Conservation (phyloP, 768 basidiomycete species). For the Xerocomus potaroensis region DNA sequence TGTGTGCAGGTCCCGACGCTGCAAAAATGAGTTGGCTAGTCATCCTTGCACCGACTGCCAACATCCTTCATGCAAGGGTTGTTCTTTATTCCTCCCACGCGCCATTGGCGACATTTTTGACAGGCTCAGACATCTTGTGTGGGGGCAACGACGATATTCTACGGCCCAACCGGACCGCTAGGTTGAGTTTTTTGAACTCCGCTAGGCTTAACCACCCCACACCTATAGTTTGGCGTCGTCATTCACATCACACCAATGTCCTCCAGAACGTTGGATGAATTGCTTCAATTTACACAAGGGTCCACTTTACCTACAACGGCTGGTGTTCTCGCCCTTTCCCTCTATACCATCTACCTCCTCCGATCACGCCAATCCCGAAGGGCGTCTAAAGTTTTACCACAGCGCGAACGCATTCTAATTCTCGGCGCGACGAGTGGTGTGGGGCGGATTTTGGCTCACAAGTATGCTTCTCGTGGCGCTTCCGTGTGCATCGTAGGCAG, state of each 20-base stretch:
- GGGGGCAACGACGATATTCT: too few species aligned
- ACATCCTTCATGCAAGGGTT: too few species aligned
- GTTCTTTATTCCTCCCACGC: too few species aligned
- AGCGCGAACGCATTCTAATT: conserved; percentile 68
- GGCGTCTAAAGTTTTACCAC: conserved; percentile 34
- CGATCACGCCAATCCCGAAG: conserved; percentile 25
- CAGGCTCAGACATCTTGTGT: too few species aligned
- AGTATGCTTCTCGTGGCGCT: conserved; percentile 75
- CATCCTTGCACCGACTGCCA: too few species aligned
- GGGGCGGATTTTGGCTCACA: conserved; percentile 63
- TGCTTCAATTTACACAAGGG: conserved; percentile 1
- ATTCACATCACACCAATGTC: conserved; percentile 1
- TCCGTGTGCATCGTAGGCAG: conserved; percentile 72
- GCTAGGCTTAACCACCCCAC: too few species aligned
- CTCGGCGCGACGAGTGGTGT: conserved; percentile 85
- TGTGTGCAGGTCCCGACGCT: too few species aligned
- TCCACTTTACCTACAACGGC: conserved; percentile 6
- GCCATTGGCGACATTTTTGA: too few species aligned
- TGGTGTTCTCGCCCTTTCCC: conserved; percentile 11
- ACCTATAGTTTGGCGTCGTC: too few species aligned
- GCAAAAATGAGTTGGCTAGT: too few species aligned
- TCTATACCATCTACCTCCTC: conserved; percentile 19
- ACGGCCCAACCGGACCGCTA: too few species aligned
- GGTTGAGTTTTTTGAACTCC: too few species aligned
- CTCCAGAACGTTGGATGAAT: conserved; percentile 4